Percentiles rank a stretch among this genome's conserved stretches.
Evolutionary conservation across 257 asterid genomes (phyloP).

Genomic region (Orobanche coerulescens): DNA sequence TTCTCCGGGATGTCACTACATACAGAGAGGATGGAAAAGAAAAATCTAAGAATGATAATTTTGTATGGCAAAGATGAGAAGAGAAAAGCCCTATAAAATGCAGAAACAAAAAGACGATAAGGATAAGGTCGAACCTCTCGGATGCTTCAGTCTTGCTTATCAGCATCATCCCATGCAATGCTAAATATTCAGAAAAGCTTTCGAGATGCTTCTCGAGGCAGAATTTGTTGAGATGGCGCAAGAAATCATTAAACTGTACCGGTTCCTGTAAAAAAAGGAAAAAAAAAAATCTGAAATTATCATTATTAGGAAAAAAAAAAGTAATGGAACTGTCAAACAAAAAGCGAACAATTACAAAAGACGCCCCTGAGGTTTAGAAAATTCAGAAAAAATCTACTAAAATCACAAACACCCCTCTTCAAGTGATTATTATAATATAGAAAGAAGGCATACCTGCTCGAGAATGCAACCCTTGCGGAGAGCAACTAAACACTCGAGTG

Average conservation of each 20-base stretch:
- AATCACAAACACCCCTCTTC: background rate
- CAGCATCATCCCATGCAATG: slow-evolving; percentile 37
- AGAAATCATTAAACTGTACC: slow-evolving; percentile 69
- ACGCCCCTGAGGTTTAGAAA: background rate
- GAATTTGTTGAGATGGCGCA: slow-evolving; percentile 41
- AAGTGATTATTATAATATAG: background rate
- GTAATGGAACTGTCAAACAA: background rate
- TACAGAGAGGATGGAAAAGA: background rate
- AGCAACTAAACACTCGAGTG: slow-evolving; percentile 63
- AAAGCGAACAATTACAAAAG: background rate
- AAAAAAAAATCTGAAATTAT: slow-evolving; percentile 4
- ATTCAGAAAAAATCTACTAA: too few species aligned
- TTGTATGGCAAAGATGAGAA: background rate
- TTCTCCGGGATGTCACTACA: slow-evolving; percentile 60
- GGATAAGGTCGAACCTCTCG: slow-evolving; percentile 53
- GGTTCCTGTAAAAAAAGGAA: slow-evolving; percentile 75
- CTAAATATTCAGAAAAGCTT: slow-evolving; percentile 42
- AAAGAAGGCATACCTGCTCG: slow-evolving; percentile 55
- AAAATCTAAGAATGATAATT: slow-evolving; percentile 6
- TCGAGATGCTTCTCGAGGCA: slow-evolving; percentile 46
- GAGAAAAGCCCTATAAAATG: background rate
- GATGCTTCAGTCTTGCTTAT: slow-evolving; percentile 71
- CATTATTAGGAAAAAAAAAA: background rate
- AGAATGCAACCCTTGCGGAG: slow-evolving; percentile 80
- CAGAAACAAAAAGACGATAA: background rate